These are phyloP conservation scores for Handroanthus guayacan DNA, from an alignment of 257 asterid species.

Conservation along the genomic window DNA sequence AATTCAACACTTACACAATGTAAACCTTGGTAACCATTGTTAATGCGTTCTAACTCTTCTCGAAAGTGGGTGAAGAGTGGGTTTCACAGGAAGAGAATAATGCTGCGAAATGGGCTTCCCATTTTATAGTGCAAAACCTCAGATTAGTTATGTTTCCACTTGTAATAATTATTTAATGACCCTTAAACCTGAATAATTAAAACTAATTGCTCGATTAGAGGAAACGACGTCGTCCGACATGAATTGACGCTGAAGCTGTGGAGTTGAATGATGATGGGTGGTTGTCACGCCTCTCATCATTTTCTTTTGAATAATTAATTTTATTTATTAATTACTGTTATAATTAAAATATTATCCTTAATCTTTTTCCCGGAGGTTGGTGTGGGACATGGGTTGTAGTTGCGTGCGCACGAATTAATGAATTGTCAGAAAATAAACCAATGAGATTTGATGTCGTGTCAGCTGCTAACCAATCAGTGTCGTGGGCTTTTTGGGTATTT, in stretches of 20 bases:
- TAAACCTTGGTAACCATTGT: constrained; percentile 75
- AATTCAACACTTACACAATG: constrained; percentile 61
- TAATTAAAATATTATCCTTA: background rate
- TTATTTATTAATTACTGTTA: constrained; percentile 5
- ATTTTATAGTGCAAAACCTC: constrained; percentile 40
- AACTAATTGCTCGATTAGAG: background rate
- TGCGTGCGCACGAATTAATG: background rate
- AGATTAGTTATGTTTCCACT: constrained; percentile 34
- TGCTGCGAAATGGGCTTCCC: constrained; percentile 36
- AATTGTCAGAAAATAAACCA: background rate
- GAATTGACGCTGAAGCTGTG: constrained; percentile 38
- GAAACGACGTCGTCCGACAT: constrained; percentile 30
- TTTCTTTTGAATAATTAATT: constrained; percentile 10
- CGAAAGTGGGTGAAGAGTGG: constrained; percentile 17
- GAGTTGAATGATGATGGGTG: constrained; percentile 48
- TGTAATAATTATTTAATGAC: constrained; percentile 16
- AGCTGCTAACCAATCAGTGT: background rate
- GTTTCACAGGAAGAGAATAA: constrained; percentile 31
- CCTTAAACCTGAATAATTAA: background rate
- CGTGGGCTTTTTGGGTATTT: background rate
- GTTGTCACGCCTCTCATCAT: constrained; percentile 59
- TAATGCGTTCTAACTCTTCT: background rate
- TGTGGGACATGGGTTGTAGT: background rate
- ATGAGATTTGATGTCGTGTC: background rate
- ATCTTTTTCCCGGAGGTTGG: constrained; percentile 1